Evolutionary conservation across 2,329 filamentous ascomycete species (phyloP).

Genomic region (Ophidiomyces ophidiicola): DNA sequence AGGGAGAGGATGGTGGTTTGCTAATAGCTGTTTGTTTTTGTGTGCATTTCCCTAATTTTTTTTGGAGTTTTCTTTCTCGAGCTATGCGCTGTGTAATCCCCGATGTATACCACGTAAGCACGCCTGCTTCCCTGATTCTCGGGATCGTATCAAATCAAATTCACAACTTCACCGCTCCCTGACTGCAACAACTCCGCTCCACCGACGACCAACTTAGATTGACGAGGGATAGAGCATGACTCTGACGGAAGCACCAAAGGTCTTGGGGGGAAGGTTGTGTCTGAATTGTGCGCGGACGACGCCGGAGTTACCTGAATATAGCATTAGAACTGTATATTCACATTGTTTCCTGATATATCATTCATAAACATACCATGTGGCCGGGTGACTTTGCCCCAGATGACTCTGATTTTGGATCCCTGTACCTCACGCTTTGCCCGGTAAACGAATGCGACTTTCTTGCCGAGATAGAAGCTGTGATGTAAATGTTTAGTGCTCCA

Average conservation of each 20-base stretch:
- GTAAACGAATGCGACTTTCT: conserved; percentile 99
- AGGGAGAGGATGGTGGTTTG: neutral
- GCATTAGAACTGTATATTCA: neutral
- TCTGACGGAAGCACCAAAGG: conserved; percentile 90
- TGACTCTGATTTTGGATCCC: conserved; percentile 96
- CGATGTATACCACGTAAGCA: neutral
- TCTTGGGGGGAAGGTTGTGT: conserved; percentile 88
- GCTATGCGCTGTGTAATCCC: too few relatives aligned
- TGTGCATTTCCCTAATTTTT: conserved; percentile 2
- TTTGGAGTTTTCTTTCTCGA: too few relatives aligned
- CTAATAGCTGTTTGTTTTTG: neutral
- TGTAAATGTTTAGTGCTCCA: conserved; percentile 9
- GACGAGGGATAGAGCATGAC: conserved; percentile 97
- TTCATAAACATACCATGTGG: conserved; percentile 61
- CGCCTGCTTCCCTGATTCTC: neutral
- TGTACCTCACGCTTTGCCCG: conserved; percentile 87
- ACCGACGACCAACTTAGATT: conserved; percentile 55
- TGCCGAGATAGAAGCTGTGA: conserved; percentile 81
- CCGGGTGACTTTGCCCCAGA: conserved; percentile 97
- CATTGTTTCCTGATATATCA: neutral
- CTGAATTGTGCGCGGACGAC: conserved; percentile 96
- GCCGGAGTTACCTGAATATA: conserved; percentile 71
- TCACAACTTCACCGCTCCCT: neutral
- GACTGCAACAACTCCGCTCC: neutral
- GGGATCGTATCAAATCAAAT: neutral